These are phyloP conservation scores for Orbilia ellipsospora DNA, from an alignment of 2,329 filamentous ascomycete genomes.

Conservation along the genomic window DNA sequence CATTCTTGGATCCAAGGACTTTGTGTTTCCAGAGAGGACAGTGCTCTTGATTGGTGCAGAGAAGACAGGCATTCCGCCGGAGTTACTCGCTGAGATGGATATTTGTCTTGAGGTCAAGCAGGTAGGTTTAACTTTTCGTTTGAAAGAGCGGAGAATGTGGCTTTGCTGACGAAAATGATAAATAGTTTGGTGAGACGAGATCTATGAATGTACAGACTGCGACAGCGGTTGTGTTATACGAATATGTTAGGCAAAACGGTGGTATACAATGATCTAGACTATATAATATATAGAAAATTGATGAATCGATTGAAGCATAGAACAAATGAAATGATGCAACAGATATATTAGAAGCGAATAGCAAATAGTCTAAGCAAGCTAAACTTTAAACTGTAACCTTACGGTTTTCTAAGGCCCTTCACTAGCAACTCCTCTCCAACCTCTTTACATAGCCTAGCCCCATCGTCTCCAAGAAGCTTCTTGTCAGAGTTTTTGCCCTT, in stretches of 20 bases:
- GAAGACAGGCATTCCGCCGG: constrained; percentile 66
- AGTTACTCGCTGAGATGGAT: constrained; percentile 66
- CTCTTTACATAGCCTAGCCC: constrained; percentile 67
- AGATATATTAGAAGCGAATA: not conserved
- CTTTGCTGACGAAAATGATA: constrained; percentile 6
- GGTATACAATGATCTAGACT: constrained; percentile 34
- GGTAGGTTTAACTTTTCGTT: constrained; percentile 54
- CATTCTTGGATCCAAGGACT: constrained; percentile 62
- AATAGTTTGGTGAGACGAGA: constrained; percentile 64
- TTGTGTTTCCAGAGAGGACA: constrained; percentile 61
- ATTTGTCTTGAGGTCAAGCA: constrained; percentile 68
- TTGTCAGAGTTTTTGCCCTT: constrained; percentile 66
- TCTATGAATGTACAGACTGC: constrained; percentile 70
- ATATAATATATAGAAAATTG: constrained; percentile 2
- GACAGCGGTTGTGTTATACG: constrained; percentile 67
- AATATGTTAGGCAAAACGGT: constrained; percentile 65
- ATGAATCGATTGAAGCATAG: not conserved
- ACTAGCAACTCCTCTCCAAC: constrained; percentile 65
- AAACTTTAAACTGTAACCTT: not conserved
- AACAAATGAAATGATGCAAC: not conserved
- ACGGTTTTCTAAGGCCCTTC: constrained; percentile 60
- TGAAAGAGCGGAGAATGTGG: not conserved
- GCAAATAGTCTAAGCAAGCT: not conserved
- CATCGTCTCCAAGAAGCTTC: constrained; percentile 67
- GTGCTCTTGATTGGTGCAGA: constrained; percentile 67